Percentiles rank a stretch among this genome's conserved stretches.
Conservation (phyloP, 345 rosid genomes). For the Populus alba region DNA sequence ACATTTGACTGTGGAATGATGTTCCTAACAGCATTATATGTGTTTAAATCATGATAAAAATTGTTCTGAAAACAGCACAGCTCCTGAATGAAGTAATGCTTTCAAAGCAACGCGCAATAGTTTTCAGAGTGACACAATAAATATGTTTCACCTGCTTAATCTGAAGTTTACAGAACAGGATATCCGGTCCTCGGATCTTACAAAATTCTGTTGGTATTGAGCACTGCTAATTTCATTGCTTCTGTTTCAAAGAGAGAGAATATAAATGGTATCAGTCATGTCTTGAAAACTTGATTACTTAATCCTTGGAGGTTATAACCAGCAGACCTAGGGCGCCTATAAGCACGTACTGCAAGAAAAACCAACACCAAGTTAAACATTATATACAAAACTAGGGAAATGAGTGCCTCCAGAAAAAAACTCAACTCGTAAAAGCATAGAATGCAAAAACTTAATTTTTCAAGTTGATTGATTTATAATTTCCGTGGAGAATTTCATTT, state of each 20-base stretch:
- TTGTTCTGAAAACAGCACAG: background rate
- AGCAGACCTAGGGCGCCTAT: conserved; percentile 58
- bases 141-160: background rate
- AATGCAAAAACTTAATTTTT: background rate
- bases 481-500: background rate
- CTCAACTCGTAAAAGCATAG: too few relatives aligned
- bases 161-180: background rate
- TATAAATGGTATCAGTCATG: background rate
- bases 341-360: conserved; percentile 53
- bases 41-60: background rate
- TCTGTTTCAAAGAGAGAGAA: background rate
- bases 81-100: too few relatives aligned
- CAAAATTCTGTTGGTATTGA: background rate
- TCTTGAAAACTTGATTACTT: background rate
- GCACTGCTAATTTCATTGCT: background rate
- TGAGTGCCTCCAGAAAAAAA: too few relatives aligned
- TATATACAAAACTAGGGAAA: background rate
- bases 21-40: background rate
- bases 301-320: conserved; percentile 62
- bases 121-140: background rate
- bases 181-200: background rate
- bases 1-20: background rate
- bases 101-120: background rate
- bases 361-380: background rate
- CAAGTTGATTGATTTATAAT: background rate